Base-by-base conservation (phyloP, 208 protist genomes). In the Acanthamoeba castellanii region DNA sequence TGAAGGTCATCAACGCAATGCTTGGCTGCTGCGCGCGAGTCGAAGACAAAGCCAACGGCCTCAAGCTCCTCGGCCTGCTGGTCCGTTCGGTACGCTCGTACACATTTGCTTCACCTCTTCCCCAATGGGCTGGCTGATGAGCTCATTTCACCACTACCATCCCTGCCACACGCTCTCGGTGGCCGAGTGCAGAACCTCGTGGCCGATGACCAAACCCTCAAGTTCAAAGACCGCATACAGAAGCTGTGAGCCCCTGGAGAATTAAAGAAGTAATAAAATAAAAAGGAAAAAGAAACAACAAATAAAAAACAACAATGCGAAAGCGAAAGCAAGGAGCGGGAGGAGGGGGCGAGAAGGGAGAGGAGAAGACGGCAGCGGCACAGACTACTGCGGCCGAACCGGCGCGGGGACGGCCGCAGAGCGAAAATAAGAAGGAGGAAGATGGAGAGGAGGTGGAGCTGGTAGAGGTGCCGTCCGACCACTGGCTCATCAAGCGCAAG, bases 11-110 rank as follows among this genome's bases (percentile, higher is more conserved):
- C 84, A 90, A 90, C 27, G 84, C 84, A 16, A 61, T 90, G 84
- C 84, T 90, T 0, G 84, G 84, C 27, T 90, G 84, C 84, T 90
- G 84, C 55, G 84, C 84, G 25, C 50, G 84, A 14, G 84, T 90
- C 0, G 59, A n/a, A 16, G 84, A 90, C 45, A 61, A 66, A 32
- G 55, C 55, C 11, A 90, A 34, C 50, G 84, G 84, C 52, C 11
- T 90, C 20, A 90, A 70, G 32, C 84, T 90, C 34, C 84, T 90
- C 34, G 84, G 66, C n/a, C n/a, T 70, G 7, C n/a, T 90, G 9
- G 84, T 90, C 52, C 50, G 84, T 16, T 45, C 74, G 74, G 74
- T 84, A 84, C 22, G 34, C 11, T n/a, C 13, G 2, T 59, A 20
- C 7, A 6, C 16, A 18, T 57, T 57, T 61, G 55, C 25, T n/a